These are phyloP conservation scores for Aspergillus proliferans DNA, from an alignment of 2,329 filamentous ascomycete genomes.

Conservation along the genomic window DNA sequence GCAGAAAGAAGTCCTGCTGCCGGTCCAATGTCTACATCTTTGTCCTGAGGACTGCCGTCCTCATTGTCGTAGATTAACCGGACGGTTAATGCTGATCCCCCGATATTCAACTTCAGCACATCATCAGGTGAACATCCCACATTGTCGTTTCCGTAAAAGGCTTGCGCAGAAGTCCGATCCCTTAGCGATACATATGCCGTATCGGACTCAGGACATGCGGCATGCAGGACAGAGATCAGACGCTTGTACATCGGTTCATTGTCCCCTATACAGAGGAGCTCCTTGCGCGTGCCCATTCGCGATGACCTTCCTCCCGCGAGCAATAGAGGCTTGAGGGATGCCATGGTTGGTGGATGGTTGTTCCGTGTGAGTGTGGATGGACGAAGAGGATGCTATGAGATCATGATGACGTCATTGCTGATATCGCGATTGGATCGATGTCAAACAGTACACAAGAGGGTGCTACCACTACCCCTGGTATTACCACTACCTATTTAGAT, in stretches of 20 bases:
- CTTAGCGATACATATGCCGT: conserved; percentile 21
- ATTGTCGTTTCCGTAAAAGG: not conserved
- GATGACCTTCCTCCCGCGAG: conserved; percentile 28
- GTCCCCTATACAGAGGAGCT: conserved; percentile 24
- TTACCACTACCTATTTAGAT: too few species aligned
- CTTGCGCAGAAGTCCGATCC: conserved; percentile 6
- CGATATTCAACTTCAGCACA: not conserved
- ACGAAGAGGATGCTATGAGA: not conserved
- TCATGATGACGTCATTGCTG: too few species aligned
- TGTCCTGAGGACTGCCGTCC: not conserved
- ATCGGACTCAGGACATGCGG: conserved; percentile 16
- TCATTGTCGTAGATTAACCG: conserved; percentile 2
- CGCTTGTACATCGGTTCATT: conserved; percentile 22
- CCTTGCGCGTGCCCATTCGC: conserved; percentile 25
- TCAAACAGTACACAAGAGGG: too few species aligned
- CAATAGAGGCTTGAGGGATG: conserved; percentile 21
- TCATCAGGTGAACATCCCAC: not conserved
- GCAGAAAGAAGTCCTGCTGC: conserved; percentile 27
- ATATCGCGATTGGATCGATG: too few species aligned
- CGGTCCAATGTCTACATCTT: conserved; percentile 10
- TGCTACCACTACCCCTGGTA: too few species aligned
- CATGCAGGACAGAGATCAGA: conserved; percentile 17
- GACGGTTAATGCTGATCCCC: not conserved
- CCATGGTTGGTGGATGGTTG: not conserved
- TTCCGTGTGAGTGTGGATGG: not conserved